phyloP scores from a whole-genome alignment of 73 alveolate species.

The Paramecium biaurelia region DNA sequence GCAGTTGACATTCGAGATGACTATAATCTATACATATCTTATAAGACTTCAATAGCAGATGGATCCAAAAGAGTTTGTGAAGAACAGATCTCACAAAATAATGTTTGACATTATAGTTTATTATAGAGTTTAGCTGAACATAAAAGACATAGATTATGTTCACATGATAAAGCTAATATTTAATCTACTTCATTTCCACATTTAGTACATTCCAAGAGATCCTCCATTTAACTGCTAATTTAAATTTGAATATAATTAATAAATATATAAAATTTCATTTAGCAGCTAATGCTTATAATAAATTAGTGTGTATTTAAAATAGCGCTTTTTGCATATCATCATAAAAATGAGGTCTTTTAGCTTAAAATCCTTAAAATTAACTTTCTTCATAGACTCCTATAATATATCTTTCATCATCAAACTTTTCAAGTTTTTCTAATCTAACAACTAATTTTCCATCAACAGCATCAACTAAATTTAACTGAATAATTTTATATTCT shows the following conservation, averaged over 20 bases:
- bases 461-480: neutral
- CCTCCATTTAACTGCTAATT: constrained; percentile 37
- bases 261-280: constrained; percentile 27
- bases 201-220: constrained; percentile 42
- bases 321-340: constrained; percentile 30
- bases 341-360: constrained; percentile 26
- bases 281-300: constrained; percentile 21
- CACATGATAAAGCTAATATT: constrained; percentile 52
- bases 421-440: neutral
- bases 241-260: constrained; percentile 4
- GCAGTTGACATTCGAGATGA: constrained; percentile 18
- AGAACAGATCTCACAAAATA: constrained; percentile 47
- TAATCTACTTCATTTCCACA: constrained; percentile 59
- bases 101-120: neutral
- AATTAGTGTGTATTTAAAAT: neutral
- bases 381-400: constrained; percentile 11
- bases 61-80: constrained; percentile 45
- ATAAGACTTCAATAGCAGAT: constrained; percentile 29
- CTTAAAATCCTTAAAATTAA: neutral
- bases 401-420: constrained; percentile 40
- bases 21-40: constrained; percentile 12
- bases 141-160: constrained; percentile 56
- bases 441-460: neutral
- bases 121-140: constrained; percentile 45
- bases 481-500: neutral